A percentile compares a stretch with the other conserved stretches of the same genome.
These are phyloP conservation scores for Agrostemma githago DNA, from an alignment of 148 eudicot genomes.

Conservation along the genomic window DNA sequence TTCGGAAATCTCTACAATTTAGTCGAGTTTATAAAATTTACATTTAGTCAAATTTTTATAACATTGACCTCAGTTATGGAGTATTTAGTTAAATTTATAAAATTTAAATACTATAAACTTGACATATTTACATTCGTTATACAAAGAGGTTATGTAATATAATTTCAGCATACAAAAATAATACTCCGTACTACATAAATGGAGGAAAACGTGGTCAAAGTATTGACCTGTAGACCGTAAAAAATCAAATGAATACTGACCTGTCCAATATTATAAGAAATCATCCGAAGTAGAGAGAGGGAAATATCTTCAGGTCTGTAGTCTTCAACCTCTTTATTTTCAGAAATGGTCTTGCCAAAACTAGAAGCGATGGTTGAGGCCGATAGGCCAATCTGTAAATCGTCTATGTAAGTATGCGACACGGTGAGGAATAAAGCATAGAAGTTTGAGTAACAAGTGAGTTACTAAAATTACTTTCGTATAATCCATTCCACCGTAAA, in stretches of 20 bases:
- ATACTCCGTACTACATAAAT: too few relatives aligned
- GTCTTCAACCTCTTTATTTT: conserved; percentile 76
- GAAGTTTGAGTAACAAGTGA: background rate
- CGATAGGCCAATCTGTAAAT: conserved; percentile 83
- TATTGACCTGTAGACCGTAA: too few relatives aligned
- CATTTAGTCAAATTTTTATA: too few relatives aligned
- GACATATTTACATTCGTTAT: too few relatives aligned
- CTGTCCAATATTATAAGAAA: conserved; percentile 98
- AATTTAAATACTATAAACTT: too few relatives aligned
- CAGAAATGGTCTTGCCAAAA: conserved; percentile 95
- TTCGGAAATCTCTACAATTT: background rate
- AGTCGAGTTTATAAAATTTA: too few relatives aligned
- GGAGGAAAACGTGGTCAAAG: too few relatives aligned
- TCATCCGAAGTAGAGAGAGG: conserved; percentile 94
- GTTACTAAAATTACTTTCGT: conserved; percentile 48
- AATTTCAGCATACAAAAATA: too few relatives aligned
- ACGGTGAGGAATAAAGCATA: background rate
- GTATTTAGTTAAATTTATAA: too few relatives aligned
- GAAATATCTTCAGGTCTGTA: conserved; percentile 97
- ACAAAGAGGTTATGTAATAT: too few relatives aligned
- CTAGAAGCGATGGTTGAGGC: conserved; percentile 98
- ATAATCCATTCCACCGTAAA: conserved; percentile 94
- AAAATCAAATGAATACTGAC: conserved; percentile 27
- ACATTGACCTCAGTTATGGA: too few relatives aligned
- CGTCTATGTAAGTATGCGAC: conserved; percentile 15